Conservation (phyloP, 73 alveolate genomes). For the Paramecium sexaurelia region DNA sequence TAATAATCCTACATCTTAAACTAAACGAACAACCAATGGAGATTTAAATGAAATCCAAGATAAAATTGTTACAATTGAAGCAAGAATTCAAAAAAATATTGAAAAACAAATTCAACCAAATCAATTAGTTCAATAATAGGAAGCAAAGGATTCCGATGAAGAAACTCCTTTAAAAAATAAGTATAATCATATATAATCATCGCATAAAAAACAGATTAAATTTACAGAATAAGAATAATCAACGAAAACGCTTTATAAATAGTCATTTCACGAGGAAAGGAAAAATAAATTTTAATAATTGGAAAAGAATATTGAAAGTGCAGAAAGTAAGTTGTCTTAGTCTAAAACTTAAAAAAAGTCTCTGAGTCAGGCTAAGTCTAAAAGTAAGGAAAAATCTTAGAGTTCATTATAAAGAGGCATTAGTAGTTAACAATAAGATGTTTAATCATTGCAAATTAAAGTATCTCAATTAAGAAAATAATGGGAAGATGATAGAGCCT, state of each 20-base stretch:
- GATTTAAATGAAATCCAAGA: background rate
- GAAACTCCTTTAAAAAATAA: conserved; percentile 44
- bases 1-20: conserved; percentile 24
- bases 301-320: conserved; percentile 40
- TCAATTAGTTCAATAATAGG: background rate
- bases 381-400: conserved; percentile 44
- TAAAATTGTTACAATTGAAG: conserved; percentile 10
- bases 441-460: background rate
- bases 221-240: background rate
- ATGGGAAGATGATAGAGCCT: conserved; percentile 43
- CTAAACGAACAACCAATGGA: background rate
- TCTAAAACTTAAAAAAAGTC: background rate
- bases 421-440: conserved; percentile 11
- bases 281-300: background rate
- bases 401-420: background rate
- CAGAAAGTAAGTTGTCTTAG: conserved; percentile 32
- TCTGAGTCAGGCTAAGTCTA: background rate
- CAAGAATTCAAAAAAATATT: conserved; percentile 43
- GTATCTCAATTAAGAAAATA: conserved; percentile 29
- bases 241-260: background rate
- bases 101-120: background rate
- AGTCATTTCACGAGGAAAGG: conserved; percentile 7
- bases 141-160: conserved; percentile 33
- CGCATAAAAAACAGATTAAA: background rate
- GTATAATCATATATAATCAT: background rate